Conservation (phyloP, 345 rosid species). For the Abelmoschus esculentus region DNA sequence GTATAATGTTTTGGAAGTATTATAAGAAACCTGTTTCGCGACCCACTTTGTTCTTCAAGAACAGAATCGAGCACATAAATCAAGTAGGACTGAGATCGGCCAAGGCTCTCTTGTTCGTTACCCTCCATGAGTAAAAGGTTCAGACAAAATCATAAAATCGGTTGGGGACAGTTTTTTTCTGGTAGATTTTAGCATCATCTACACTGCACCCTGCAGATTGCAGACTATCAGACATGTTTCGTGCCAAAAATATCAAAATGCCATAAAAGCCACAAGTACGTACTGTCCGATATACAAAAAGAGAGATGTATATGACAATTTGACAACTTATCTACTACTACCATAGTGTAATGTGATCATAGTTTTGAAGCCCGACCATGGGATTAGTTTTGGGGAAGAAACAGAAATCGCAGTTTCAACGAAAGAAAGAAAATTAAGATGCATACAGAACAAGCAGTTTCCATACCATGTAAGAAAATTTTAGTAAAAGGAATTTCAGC, state of each 20-base stretch:
- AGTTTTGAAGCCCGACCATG: too few relatives aligned
- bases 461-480: too few relatives aligned
- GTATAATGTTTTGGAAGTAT: background rate
- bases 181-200: background rate
- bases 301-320: too few relatives aligned
- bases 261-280: too few relatives aligned
- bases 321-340: too few relatives aligned
- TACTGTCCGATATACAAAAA: too few relatives aligned
- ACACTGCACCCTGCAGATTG: background rate
- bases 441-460: too few relatives aligned
- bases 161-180: background rate
- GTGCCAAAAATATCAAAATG: background rate
- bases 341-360: too few relatives aligned
- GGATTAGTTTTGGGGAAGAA: too few relatives aligned
- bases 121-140: slow-evolving; percentile 1
- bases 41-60: slow-evolving; percentile 1
- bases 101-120: background rate
- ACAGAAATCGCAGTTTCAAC: too few relatives aligned
- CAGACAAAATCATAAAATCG: background rate
- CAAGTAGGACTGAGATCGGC: slow-evolving; percentile 1
- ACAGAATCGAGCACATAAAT: slow-evolving; percentile 6
- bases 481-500: too few relatives aligned
- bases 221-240: background rate
- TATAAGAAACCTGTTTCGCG: background rate
- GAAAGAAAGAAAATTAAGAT: too few relatives aligned